Evolutionary conservation across 2,329 filamentous ascomycete species (phyloP).

Genomic region (Aspergillus ustus): DNA sequence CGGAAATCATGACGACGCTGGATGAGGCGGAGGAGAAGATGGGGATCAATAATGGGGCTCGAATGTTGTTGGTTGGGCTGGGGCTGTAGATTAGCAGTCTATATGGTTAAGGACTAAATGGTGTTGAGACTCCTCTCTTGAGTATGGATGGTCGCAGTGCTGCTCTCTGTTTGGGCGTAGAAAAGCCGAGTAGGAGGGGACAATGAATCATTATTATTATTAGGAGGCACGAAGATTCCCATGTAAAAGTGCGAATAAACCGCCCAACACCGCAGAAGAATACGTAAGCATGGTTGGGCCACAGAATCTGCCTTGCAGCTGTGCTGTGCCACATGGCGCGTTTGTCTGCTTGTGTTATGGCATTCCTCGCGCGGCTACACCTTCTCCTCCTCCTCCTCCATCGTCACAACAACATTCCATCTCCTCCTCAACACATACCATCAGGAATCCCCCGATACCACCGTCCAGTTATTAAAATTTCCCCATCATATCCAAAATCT

Average conservation of each 20-base stretch:
- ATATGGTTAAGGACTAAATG: background rate
- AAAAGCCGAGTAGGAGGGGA: too few species aligned
- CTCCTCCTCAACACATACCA: too few species aligned
- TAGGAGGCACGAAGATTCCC: too few species aligned
- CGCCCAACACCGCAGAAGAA: background rate
- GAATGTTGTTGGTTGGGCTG: background rate
- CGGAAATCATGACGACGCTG: background rate
- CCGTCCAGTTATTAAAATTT: too few species aligned
- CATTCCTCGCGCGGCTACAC: background rate
- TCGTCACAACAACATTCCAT: background rate
- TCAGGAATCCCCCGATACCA: too few species aligned
- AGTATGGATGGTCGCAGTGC: too few species aligned
- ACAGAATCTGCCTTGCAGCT: background rate
- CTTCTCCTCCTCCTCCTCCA: background rate
- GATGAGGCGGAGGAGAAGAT: background rate
- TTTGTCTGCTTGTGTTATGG: background rate
- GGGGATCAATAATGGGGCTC: background rate
- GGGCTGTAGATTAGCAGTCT: slow-evolving; percentile 22
- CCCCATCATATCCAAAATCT: too few species aligned
- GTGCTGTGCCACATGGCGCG: background rate
- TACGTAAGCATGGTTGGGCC: background rate
- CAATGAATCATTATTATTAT: too few species aligned
- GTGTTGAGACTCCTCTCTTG: too few species aligned
- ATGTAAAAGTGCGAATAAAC: too few species aligned
- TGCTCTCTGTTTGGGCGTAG: too few species aligned